Base-by-base conservation (phyloP, 1,284 basidiomycete species). In the Mrakiaceae sp. region DNA sequence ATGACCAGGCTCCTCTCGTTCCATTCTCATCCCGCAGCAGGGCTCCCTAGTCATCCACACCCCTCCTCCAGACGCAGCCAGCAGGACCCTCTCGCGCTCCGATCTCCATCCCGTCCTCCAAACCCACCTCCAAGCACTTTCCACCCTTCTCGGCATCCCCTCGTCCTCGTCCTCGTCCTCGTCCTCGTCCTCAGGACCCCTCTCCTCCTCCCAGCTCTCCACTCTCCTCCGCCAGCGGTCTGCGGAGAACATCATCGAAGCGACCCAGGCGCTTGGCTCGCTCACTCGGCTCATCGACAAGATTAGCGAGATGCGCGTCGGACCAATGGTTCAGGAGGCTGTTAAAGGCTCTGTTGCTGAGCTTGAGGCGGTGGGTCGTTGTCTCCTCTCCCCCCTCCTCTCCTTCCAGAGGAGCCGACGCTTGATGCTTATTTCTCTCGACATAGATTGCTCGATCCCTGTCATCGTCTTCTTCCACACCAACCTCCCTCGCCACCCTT, bases 21-120 rank as follows among this genome's bases (percentile, higher is more conserved):
- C 82, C 8, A 98, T 98, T 80, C 81, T 97, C 40, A 81, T 96
- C 1, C 95, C 96, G 0, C 95, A 98, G 76, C 96, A 91, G 87
- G 95, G 96, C 52, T 87, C 91, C 12, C 88, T 98, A 58, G 82
- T 88, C 63, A 81, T 98, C 61, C 77, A 85, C 69, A 92, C 96
- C 72, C 82, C 83, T 43, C 14, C 56, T 0, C 6, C 56, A 3
- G 14, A 1, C 57, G 47, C 27, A 9, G 43, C 48, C 27, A 6
- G 60, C 14, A n/a, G 8, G 16, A 51, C 39, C 9, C 52, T 66
- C 46, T 16, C 61, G 5, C 9, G 5, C 5, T 1, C 40, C 10
- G 7, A 2, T 3, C 65, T 66, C 6, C 10, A 14, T 3, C 52
- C 48, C 0, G n/a, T 57, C 16, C 62, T 66, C 46, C 9, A 9